phyloP scores from a whole-genome alignment of 306 rosid genomes.

The Arachis hypogaea region DNA sequence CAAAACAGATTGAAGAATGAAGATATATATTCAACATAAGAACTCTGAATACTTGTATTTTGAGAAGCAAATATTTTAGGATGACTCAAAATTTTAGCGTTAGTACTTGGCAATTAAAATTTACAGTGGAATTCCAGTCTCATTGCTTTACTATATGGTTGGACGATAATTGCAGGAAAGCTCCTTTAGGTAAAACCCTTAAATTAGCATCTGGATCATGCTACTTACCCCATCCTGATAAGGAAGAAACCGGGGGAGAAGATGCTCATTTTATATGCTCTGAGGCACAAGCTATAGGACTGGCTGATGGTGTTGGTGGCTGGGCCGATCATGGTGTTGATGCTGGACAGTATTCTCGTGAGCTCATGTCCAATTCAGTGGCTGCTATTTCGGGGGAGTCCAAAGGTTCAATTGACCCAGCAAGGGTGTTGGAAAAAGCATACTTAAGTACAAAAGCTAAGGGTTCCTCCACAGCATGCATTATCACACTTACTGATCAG shows the following conservation, averaged over 20 bases:
- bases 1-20: background rate
- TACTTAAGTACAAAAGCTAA: conserved; percentile 71
- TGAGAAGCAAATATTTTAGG: background rate
- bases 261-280: conserved; percentile 82
- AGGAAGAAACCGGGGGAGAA: conserved; percentile 86
- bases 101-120: background rate
- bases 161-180: conserved; percentile 51
- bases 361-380: conserved; percentile 77
- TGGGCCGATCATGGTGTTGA: conserved; percentile 80
- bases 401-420: conserved; percentile 75
- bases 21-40: background rate
- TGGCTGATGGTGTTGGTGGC: conserved; percentile 92
- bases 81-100: background rate
- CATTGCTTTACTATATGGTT: conserved; percentile 29
- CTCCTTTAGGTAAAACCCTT: conserved; percentile 51
- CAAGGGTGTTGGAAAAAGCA: conserved; percentile 78
- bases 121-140: background rate
- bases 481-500: conserved; percentile 73
- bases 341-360: conserved; percentile 70
- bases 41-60: background rate
- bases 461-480: conserved; percentile 88
- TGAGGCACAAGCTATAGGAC: conserved; percentile 78
- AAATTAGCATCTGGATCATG: conserved; percentile 74
- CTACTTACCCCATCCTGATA: conserved; percentile 80
- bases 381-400: conserved; percentile 72